phyloP scores from a whole-genome alignment of 2,329 filamentous ascomycete genomes.

The Neonectria magnoliae region DNA sequence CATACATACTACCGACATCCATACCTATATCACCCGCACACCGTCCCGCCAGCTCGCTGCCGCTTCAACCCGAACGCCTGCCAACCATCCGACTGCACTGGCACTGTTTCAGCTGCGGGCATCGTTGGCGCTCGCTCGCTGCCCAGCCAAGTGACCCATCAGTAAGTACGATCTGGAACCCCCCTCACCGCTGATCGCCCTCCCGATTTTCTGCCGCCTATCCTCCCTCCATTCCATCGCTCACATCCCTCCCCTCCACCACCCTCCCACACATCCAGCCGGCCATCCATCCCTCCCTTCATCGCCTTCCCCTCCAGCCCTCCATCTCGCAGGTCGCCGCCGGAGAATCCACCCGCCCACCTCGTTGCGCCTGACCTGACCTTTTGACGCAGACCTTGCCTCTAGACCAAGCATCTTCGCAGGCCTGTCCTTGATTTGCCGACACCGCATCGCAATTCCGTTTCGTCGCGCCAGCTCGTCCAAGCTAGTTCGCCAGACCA shows the following conservation, averaged over 20 bases:
- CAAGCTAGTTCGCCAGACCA: not conserved
- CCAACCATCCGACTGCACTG: conserved; percentile 9
- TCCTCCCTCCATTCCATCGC: conserved; percentile 23
- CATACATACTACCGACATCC: too few relatives aligned
- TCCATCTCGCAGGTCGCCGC: conserved; percentile 21
- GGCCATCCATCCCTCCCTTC: conserved; percentile 32
- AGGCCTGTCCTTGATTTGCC: conserved; percentile 26
- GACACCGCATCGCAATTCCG: conserved; percentile 22
- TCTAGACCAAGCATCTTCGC: conserved; percentile 33
- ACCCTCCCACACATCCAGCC: conserved; percentile 18
- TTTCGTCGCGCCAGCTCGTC: conserved; percentile 6
- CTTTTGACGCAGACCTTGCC: conserved; percentile 39
- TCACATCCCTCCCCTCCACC: conserved; percentile 32
- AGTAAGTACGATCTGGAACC: conserved; percentile 41
- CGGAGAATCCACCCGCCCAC: conserved; percentile 21
- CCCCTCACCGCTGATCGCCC: conserved; percentile 42
- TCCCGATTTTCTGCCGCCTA: conserved; percentile 38
- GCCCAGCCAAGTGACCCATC: conserved; percentile 33
- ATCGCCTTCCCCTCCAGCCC: conserved; percentile 8
- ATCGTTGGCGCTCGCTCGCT: conserved; percentile 23
- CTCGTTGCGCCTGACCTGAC: conserved; percentile 43
- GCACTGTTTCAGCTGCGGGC: conserved; percentile 26
- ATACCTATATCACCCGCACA: not conserved
- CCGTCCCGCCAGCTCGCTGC: conserved; percentile 7
- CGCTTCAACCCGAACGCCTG: conserved; percentile 20